These are phyloP conservation scores for Cornus florida DNA, from an alignment of 148 eudicot species.

Conservation along the genomic window DNA sequence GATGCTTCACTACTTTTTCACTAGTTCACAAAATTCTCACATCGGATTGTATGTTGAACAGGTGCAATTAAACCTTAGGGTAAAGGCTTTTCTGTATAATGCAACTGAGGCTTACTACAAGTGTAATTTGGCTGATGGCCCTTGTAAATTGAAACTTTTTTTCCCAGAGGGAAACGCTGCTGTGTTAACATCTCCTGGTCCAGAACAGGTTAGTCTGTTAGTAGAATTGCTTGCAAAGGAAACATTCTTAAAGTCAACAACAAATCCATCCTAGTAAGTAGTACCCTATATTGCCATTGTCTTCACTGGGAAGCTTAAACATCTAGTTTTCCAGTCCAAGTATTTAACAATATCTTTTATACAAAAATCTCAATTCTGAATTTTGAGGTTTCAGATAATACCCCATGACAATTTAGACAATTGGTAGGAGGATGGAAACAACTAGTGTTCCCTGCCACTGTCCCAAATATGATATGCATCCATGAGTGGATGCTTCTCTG, in stretches of 20 bases:
- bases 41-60: constrained; percentile 27
- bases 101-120: constrained; percentile 53
- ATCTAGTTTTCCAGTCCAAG: neutral
- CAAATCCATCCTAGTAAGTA: too few relatives aligned
- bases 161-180: constrained; percentile 57
- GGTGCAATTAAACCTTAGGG: constrained; percentile 49
- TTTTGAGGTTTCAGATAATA: neutral
- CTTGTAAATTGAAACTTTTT: constrained; percentile 52
- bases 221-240: neutral
- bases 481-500: neutral
- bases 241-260: neutral
- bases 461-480: neutral
- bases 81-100: constrained; percentile 50
- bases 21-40: neutral
- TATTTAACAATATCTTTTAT: neutral
- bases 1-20: constrained; percentile 7
- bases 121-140: constrained; percentile 49
- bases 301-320: neutral
- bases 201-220: constrained; percentile 43
- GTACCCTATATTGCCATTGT: neutral
- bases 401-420: neutral
- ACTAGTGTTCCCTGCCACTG: neutral
- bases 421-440: neutral
- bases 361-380: neutral
- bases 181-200: constrained; percentile 65